phyloP scores from a whole-genome alignment of 345 rosid species.

The Erysimum cheiranthoides region DNA sequence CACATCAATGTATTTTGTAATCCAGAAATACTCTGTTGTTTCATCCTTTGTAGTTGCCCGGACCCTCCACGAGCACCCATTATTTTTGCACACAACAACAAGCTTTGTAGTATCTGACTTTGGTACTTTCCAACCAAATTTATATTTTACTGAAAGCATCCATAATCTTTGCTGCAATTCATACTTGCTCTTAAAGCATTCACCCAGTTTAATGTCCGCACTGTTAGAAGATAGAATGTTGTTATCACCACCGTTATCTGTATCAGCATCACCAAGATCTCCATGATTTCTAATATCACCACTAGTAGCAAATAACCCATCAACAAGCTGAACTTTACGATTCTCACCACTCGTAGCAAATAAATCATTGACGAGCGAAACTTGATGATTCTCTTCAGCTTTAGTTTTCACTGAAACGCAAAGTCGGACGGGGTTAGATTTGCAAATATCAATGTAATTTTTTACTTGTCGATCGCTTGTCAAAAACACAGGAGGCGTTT shows the following conservation, averaged over 20 bases:
- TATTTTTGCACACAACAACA: neutral
- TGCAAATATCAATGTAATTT: no score
- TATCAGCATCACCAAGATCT: neutral
- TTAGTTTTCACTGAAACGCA: no score
- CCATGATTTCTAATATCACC: neutral
- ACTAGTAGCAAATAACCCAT: neutral
- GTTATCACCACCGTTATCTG: neutral
- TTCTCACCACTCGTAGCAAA: no score
- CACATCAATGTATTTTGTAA: conserved; percentile 1
- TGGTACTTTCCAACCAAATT: neutral
- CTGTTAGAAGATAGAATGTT: no score
- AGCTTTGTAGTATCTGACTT: neutral
- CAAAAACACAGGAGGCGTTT: no score
- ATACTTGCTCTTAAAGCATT: neutral
- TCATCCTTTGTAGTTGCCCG: neutral
- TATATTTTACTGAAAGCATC: conserved; percentile 1
- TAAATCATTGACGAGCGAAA: no score
- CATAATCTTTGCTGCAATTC: neutral
- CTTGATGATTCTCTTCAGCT: no score
- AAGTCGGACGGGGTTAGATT: no score
- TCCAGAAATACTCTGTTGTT: neutral
- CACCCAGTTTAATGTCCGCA: neutral
- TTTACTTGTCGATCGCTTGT: no score
- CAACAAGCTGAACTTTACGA: neutral
- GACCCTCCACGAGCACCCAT: neutral